Evolutionary conservation across 768 basidiomycete species (phyloP).

Genomic region (Rhodocollybia butyracea): DNA sequence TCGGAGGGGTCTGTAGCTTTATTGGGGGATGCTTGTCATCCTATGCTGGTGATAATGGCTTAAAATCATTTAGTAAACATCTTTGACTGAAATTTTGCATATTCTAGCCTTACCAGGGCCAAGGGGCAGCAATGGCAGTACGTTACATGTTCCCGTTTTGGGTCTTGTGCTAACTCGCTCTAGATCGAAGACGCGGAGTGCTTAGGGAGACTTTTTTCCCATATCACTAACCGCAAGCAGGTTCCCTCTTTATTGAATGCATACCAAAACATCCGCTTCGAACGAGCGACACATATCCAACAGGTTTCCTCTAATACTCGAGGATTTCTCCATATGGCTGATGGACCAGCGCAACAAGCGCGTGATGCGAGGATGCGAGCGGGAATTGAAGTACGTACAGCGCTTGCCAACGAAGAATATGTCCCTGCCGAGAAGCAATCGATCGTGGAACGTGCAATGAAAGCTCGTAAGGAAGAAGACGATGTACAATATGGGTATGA

Average conservation of each 20-base stretch:
- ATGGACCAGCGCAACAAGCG: slow-evolving; percentile 52
- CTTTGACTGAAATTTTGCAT: not conserved
- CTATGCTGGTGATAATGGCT: not conserved
- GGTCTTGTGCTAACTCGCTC: not conserved
- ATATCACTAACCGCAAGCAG: slow-evolving; percentile 38
- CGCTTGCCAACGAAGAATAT: not conserved
- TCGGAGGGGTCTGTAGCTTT: not conserved
- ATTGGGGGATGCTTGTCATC: not conserved
- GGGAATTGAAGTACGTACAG: slow-evolving; percentile 35
- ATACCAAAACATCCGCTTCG: slow-evolving; percentile 50
- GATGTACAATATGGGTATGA: not conserved
- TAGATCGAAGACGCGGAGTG: slow-evolving; percentile 33
- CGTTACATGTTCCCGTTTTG: not conserved
- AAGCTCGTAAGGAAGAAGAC: not conserved
- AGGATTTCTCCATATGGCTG: slow-evolving; percentile 51
- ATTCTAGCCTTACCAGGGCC: slow-evolving; percentile 44
- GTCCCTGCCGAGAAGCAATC: not conserved
- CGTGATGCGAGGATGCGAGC: slow-evolving; percentile 50
- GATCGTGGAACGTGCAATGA: not conserved
- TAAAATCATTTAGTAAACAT: not conserved
- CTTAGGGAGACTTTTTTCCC: slow-evolving; percentile 23
- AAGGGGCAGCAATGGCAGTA: slow-evolving; percentile 16
- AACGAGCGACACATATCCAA: slow-evolving; percentile 49
- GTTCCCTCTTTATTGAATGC: slow-evolving; percentile 44
- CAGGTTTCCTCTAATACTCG: slow-evolving; percentile 48